These are phyloP conservation scores for Gleditsia sinensis DNA, from an alignment of 306 rosid genomes.

Conservation along the genomic window DNA sequence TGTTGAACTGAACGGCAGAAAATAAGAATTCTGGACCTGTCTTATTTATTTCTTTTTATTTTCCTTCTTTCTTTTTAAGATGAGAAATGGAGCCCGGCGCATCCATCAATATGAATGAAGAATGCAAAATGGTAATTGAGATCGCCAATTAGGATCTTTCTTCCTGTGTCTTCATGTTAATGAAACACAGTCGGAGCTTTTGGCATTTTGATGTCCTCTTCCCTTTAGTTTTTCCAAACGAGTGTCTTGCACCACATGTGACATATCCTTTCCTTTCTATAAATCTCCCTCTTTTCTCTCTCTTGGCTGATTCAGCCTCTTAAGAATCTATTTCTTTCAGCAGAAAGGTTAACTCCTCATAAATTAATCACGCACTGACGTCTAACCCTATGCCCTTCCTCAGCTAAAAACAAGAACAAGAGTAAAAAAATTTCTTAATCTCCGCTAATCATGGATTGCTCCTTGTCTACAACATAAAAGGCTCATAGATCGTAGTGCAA, in stretches of 20 bases:
- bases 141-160: not conserved
- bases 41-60: too few species aligned
- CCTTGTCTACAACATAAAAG: slow-evolving; percentile 34
- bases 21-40: not conserved
- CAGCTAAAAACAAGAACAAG: not conserved
- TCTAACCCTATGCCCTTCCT: slow-evolving; percentile 36
- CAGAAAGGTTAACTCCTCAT: slow-evolving; percentile 1
- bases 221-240: not conserved
- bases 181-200: slow-evolving; percentile 6
- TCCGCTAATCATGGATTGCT: slow-evolving; percentile 70
- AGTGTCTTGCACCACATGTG: slow-evolving; percentile 19
- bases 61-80: not conserved
- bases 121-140: not conserved
- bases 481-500: slow-evolving; percentile 35
- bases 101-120: too few species aligned
- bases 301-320: slow-evolving; percentile 25
- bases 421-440: slow-evolving; percentile 9
- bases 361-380: slow-evolving; percentile 25
- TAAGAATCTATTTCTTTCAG: slow-evolving; percentile 24
- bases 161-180: not conserved
- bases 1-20: slow-evolving; percentile 38
- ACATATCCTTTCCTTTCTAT: slow-evolving; percentile 14
- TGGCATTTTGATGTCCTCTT: slow-evolving; percentile 33
- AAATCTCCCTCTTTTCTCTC: slow-evolving; percentile 14
- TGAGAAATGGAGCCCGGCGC: too few species aligned